Conservation (phyloP, 805 yeast species). For the Hyphopichia homilentoma region DNA sequence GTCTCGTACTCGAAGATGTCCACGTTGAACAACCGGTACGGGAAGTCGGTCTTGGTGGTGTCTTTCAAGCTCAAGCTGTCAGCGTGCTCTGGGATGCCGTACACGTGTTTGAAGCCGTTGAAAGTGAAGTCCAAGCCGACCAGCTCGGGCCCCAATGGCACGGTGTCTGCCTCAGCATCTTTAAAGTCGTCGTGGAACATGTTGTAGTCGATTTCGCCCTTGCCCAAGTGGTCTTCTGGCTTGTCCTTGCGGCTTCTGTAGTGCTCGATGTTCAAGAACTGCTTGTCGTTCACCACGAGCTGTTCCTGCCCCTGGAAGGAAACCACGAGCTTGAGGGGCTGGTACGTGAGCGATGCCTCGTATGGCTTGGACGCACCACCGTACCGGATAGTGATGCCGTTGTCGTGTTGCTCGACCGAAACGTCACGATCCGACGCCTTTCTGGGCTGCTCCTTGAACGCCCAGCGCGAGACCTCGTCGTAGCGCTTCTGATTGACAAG, state of each 20-base stretch:
- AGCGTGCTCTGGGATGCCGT: constrained; percentile 98
- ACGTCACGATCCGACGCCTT: constrained; percentile 5
- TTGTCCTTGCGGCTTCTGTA: constrained; percentile 44
- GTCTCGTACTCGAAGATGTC: constrained; percentile 93
- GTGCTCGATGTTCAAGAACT: constrained; percentile 81
- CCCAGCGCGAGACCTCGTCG: constrained; percentile 58
- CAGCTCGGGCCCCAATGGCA: constrained; percentile 87
- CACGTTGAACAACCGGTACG: constrained; percentile 86
- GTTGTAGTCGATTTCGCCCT: constrained; percentile 62
- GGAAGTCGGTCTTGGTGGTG: constrained; percentile 54
- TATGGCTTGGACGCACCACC: constrained; percentile 40
- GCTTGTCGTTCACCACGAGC: constrained; percentile 62
- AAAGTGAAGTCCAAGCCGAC: constrained; percentile 76
- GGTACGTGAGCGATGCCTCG: constrained; percentile 38
- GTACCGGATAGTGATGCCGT: constrained; percentile 20
- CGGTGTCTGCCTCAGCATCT: constrained; percentile 60
- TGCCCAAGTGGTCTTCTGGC: constrained; percentile 32
- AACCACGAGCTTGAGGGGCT: constrained; percentile 51
- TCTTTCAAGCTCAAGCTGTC: constrained; percentile 72
- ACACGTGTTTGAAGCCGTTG: constrained; percentile 57
- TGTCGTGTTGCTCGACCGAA: constrained; percentile 12
- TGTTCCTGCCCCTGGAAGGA: constrained; percentile 42
- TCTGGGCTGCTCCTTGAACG: constrained; percentile 32
- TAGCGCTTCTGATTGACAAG: constrained; percentile 46
- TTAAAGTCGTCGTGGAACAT: constrained; percentile 69